Base-by-base conservation (phyloP, 495 filamentous ascomycete genomes). In the Pseudoneurospora amorphoporcata region DNA sequence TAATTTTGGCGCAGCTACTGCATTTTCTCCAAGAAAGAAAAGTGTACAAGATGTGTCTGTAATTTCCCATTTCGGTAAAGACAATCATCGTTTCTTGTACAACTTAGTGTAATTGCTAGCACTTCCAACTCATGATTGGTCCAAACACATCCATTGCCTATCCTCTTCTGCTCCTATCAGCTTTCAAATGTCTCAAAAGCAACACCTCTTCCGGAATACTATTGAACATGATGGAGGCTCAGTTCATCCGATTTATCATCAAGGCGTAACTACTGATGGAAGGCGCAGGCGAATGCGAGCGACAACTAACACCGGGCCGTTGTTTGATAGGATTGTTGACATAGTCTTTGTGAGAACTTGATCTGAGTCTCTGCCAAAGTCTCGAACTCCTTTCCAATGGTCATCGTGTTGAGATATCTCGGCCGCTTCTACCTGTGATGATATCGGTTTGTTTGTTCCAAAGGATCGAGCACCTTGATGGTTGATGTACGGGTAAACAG, bases 41-140 rank as follows among this genome's bases (percentile, higher is more conserved):
- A 0, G 6, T 4, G 0, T 29, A 53, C 45, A 29, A 14, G 4
- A 53, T 53, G 23, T 1, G 1, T 0, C 19, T 29, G 0, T 29
- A 12, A 12, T 0, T 4, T 6, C 9, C 19, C 2, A 7, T 2
- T 29, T 53, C 1, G 10, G 2, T 23, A 0, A 19, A 17, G 0
- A 3, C 3, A 10, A 3, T 2, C 6, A 29, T 19, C 0, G 29
- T 53, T 53, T 53, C 0, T 0, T 53, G 45, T 53, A 53, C 0
- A 1, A 29, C 1, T 9, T 1, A 14, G 3, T 4, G 0, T 12
- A 53, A 53, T 7, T 12, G 45, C 23, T 14, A 29, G 19, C 9
- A 2, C 23, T 2, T 4, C 12, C 12, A 12, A 23, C 19, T 12
- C 2, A 53, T 3, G 8, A 53, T 53, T 53, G 45, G 45, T 53